Base-by-base conservation (phyloP, 805 yeast species). In the Barnettozyma vustinii region DNA sequence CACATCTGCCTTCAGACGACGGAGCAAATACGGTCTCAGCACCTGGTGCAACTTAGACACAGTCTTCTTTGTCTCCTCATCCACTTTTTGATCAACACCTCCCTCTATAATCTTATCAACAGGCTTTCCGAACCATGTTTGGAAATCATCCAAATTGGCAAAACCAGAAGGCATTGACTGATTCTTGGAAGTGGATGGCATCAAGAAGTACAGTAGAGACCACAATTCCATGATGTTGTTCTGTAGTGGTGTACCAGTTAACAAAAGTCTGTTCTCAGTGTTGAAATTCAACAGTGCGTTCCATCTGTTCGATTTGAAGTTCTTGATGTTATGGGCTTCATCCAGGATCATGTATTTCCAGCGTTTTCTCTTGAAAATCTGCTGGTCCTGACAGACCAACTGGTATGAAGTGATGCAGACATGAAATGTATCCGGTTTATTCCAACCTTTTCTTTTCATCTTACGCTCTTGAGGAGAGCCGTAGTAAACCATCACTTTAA, bases 71-170 rank as follows among this genome's bases (percentile, higher is more conserved):
- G 98, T 89, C 59, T 94, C 98, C 18, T 71, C 76, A 60, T 83
- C 87, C 57, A 83, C 78, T 13, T 67, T 71, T 10, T 67, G 63
- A 10, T 74, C 70, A 5, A 66, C 68, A 27, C 84, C 87, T 50
- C 81, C 84, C 65, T 94, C 97, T 47, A 94, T 82, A 52, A 94
- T 81, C 56, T 81, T 86, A 64, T 94, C 98, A 4, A 94, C 97
- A 0, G 99, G 99, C 52, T 83, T 80, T n/a, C 97, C 96, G 67
- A 94, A 94, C 99, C 99, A 94, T 55, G 87, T 95, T 60, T 94
- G 99, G 65, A 94, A 94, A 60, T 94, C 96, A 55, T 88, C 94
- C 51, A 94, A 72, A 60, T 92, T 90, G 1, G 99, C 98, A 77
- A 94, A 94, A 2, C 98, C 99, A 3, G 71, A 63, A 0, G 96